These are phyloP conservation scores for Yamadazyma blattariae DNA, from an alignment of 1,139 yeast genomes.

Conservation along the genomic window DNA sequence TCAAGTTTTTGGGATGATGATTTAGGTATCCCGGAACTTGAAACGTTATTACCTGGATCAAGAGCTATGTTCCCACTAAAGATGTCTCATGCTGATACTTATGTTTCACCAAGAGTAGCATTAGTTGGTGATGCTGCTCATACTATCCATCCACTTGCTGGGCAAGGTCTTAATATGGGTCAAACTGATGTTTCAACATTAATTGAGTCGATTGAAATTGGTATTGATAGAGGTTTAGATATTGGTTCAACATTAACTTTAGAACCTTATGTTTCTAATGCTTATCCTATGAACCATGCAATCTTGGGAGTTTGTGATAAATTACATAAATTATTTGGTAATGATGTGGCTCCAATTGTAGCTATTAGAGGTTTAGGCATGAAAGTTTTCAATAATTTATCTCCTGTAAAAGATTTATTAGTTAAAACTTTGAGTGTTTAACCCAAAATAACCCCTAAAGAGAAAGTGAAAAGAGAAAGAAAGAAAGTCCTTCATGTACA, in stretches of 20 bases:
- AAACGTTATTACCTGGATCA: constrained; percentile 53
- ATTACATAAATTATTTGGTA: constrained; percentile 81
- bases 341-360: constrained; percentile 73
- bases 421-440: constrained; percentile 19
- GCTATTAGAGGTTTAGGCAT: constrained; percentile 74
- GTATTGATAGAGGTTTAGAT: constrained; percentile 77
- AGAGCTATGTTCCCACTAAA: constrained; percentile 89
- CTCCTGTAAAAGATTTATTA: constrained; percentile 56
- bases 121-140: constrained; percentile 98
- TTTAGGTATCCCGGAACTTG: constrained; percentile 6
- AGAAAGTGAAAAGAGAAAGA: too few species aligned
- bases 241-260: constrained; percentile 81
- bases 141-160: constrained; percentile 95
- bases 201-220: constrained; percentile 65
- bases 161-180: constrained; percentile 99
- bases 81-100: constrained; percentile 87
- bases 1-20: constrained; percentile 6
- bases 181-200: constrained; percentile 84
- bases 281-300: constrained; percentile 78
- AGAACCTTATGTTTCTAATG: constrained; percentile 80
- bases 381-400: constrained; percentile 60
- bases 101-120: constrained; percentile 81
- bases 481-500: too few species aligned
- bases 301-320: constrained; percentile 89
- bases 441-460: too few species aligned